Evolutionary conservation across 768 basidiomycete species (phyloP), one percentile per base, ranked within the genome.

Genomic region (Mycena galericulata): DNA sequence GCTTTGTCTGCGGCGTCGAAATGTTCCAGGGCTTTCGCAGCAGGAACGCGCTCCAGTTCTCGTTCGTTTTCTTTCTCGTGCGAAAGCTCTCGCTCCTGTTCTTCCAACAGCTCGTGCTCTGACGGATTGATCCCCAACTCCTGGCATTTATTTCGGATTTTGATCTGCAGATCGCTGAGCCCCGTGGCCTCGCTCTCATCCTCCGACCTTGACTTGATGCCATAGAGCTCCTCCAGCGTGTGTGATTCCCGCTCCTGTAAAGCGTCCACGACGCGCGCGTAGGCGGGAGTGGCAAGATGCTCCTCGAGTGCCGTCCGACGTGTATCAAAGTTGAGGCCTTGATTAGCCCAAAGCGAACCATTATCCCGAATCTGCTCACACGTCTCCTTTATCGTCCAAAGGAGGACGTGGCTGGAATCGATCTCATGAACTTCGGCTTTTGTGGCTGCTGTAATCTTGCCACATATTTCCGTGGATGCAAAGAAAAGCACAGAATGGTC

Each of bases 401-500:
- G 73, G 43, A 5, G 0, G 4, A 12, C 24, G 30, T 47, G 40
- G 41, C 75, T 79, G 20, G 36, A 62, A 4, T 53, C n/a, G 26
- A 32, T 18, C 50, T 15, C 8, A 87, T 84, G 1, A n/a, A n/a
- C n/a, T n/a, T n/a, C n/a, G n/a, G n/a, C n/a, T n/a, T n/a, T n/a
- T n/a, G n/a, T n/a, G n/a, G n/a, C n/a, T n/a, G n/a, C n/a, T n/a
- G n/a, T n/a, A n/a, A n/a, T n/a, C n/a, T 66, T 55, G 12, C 69
- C 68, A 57, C 83, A 80, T 5, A 86, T 76, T 49, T 86, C 84
- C 0, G 73, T 70, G 9, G 86, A 80, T 12, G 83, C 85, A 50
- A 85, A 83, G 70, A 87, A 86, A 61, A 83, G 74, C n/a, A 87
- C 72, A 3, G 86, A 83, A 53, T 87, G 86, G 0, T 82, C 83